Evolutionary conservation across 108 stramenopile species (phyloP).

Genomic region (Skeletonema costatum): DNA sequence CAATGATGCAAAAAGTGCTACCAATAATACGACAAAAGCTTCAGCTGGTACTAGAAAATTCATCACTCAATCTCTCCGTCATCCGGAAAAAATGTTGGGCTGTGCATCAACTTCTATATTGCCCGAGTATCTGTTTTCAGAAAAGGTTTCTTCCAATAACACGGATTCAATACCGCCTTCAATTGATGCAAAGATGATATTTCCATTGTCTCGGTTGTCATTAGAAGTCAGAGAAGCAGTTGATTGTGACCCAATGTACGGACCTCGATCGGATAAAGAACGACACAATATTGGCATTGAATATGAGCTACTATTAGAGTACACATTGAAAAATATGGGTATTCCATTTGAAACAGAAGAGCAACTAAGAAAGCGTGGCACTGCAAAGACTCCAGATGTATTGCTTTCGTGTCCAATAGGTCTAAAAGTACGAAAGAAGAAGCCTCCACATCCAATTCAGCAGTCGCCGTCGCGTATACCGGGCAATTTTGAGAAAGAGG

Average conservation of each 20-base stretch:
- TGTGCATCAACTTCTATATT: slow-evolving; percentile 35
- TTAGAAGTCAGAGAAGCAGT: slow-evolving; percentile 67
- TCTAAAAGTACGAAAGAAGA: slow-evolving; percentile 34
- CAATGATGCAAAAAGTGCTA: not conserved
- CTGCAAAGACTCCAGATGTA: slow-evolving; percentile 80
- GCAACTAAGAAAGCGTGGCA: slow-evolving; percentile 69
- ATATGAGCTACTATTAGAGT: slow-evolving; percentile 73
- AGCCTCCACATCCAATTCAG: not conserved
- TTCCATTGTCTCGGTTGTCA: slow-evolving; percentile 58
- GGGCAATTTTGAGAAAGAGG: slow-evolving; percentile 15
- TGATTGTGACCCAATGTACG: slow-evolving; percentile 77
- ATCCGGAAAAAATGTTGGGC: slow-evolving; percentile 57
- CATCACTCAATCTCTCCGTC: slow-evolving; percentile 60
- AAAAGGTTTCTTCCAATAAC: slow-evolving; percentile 25
- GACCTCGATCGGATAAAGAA: slow-evolving; percentile 66
- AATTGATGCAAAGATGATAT: not conserved
- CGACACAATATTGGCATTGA: slow-evolving; percentile 74
- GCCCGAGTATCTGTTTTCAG: slow-evolving; percentile 57
- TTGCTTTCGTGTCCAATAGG: slow-evolving; percentile 61
- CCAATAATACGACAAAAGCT: not conserved
- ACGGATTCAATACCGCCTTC: not conserved
- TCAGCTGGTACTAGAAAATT: slow-evolving; percentile 40
- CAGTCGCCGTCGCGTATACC: slow-evolving; percentile 3
- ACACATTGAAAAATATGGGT: slow-evolving; percentile 55
- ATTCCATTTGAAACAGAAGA: slow-evolving; percentile 86